Evolutionary conservation across 306 rosid genomes (phyloP), one percentile per base, ranked within the genome.

Genomic region (Cucumis hystrix): DNA sequence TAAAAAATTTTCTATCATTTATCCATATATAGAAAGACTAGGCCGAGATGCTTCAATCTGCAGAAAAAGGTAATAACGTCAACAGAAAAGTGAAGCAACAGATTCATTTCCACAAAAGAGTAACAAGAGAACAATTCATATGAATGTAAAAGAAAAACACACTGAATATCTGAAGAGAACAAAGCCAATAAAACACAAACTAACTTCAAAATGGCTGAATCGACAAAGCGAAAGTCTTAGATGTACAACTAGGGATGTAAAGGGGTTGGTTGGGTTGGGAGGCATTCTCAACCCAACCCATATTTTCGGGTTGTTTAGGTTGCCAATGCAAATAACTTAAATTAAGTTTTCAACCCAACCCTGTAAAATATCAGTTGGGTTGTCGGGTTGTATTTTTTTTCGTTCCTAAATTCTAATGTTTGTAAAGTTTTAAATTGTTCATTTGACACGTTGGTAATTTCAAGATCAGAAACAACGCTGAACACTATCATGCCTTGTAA

Each of bases 221-320:
- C 80, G n/a, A 67, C 8, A 6, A 79, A n/a, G 13, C n/a, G 20
- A 28, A 28, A 77, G 8, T 16, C 52, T 11, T 91, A 90, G 96
- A 90, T 90, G 96, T 88, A 83, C 57, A 6, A 18, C 12, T 1
- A 23, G 25, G 25, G 25, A 1, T 23, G 25, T 23, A 23, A 23
- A 23, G 25, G 25, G 25, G 25, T 23, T 23, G 25, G 25, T 23
- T 23, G 25, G 25, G 25, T 23, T 23, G 25, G 25, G 1, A 23
- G 25, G 1, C 25, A 23, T 23, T 23, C 25, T 23, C 25, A 23
- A 23, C 25, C 25, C 25, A 23, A 23, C 25, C 25, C 25, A 23
- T 23, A 23, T 23, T 23, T 23, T 23, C 25, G 25, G 1, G 25
- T 23, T 23, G 25, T 23, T 23, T 23, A 23, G 25, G 25, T 23